These are phyloP conservation scores for Kodamaea alishanica DNA, from an alignment of 1,139 yeast genomes.

Conservation along the genomic window DNA sequence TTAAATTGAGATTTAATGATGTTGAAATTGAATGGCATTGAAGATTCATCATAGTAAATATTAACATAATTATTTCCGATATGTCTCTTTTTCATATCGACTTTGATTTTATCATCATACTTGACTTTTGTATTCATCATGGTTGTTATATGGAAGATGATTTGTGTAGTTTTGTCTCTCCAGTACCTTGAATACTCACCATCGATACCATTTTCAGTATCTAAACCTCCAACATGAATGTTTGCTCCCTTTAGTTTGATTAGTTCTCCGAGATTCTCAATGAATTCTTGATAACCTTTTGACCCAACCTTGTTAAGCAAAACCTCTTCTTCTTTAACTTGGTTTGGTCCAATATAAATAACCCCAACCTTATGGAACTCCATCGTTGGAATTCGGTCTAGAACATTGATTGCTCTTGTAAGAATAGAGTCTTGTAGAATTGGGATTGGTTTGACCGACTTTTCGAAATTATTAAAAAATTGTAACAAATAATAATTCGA, in stretches of 20 bases:
- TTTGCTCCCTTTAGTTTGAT: slow-evolving; percentile 51
- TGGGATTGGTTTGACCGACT: slow-evolving; percentile 32
- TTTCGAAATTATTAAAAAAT: slow-evolving; percentile 22
- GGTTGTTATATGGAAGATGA: slow-evolving; percentile 76
- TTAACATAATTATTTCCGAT: slow-evolving; percentile 85
- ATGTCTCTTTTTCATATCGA: slow-evolving; percentile 70
- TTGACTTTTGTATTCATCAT: slow-evolving; percentile 53
- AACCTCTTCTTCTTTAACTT: slow-evolving; percentile 59
- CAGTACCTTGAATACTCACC: slow-evolving; percentile 76
- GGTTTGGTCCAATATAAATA: slow-evolving; percentile 68
- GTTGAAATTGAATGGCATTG: slow-evolving; percentile 63
- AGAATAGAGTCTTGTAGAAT: slow-evolving; percentile 47
- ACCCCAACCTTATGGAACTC: slow-evolving; percentile 79
- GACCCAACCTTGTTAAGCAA: slow-evolving; percentile 67
- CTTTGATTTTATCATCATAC: slow-evolving; percentile 36
- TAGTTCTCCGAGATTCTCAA: slow-evolving; percentile 56
- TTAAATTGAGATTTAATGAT: slow-evolving; percentile 76
- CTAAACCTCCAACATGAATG: slow-evolving; percentile 77
- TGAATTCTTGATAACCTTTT: slow-evolving; percentile 53
- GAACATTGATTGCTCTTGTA: slow-evolving; percentile 55
- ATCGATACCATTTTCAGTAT: slow-evolving; percentile 62
- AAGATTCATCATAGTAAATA: slow-evolving; percentile 74
- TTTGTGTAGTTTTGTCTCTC: slow-evolving; percentile 67
- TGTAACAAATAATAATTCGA: slow-evolving; percentile 35
- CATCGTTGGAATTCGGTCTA: slow-evolving; percentile 77